A percentile compares a stretch with the other conserved stretches of the same genome.
phyloP scores from a whole-genome alignment of 2,329 filamentous ascomycete species.

The Polychaeton citri region DNA sequence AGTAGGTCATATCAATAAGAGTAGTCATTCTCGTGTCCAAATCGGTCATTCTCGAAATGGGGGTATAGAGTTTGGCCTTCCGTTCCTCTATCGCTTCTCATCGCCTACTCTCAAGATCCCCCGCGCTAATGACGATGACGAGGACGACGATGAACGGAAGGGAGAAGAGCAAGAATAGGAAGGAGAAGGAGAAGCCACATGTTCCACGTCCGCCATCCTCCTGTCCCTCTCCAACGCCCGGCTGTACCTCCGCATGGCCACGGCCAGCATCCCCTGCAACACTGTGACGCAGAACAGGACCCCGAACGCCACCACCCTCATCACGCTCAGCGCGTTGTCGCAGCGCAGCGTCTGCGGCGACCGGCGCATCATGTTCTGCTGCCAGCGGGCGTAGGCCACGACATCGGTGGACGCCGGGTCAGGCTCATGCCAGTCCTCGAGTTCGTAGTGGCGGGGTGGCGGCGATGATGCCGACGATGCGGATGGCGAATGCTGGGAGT shows the following conservation, averaged over 20 bases:
- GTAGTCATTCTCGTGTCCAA: too few species aligned
- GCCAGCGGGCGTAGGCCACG: constrained; percentile 10
- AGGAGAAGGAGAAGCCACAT: too few species aligned
- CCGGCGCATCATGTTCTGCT: constrained; percentile 8
- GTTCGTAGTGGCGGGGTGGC: background rate
- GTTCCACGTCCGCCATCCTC: background rate
- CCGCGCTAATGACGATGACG: too few species aligned
- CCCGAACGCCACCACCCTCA: constrained; percentile 7
- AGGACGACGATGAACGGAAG: too few species aligned
- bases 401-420: constrained; percentile 6
- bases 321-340: constrained; percentile 8
- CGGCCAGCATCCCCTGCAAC: constrained; percentile 12
- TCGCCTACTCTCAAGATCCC: too few species aligned
- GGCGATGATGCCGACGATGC: too few species aligned
- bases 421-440: background rate
- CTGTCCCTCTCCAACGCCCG: background rate
- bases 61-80: too few species aligned
- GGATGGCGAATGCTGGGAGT: background rate
- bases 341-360: constrained; percentile 8
- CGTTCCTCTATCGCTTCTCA: too few species aligned
- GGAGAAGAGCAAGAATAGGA: too few species aligned
- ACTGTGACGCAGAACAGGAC: constrained; percentile 5
- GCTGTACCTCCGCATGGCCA: constrained; percentile 5
- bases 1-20: too few species aligned
- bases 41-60: too few species aligned